Base-by-base conservation (phyloP, 2,329 filamentous ascomycete species). In the Chaetomiaceae sp. region DNA sequence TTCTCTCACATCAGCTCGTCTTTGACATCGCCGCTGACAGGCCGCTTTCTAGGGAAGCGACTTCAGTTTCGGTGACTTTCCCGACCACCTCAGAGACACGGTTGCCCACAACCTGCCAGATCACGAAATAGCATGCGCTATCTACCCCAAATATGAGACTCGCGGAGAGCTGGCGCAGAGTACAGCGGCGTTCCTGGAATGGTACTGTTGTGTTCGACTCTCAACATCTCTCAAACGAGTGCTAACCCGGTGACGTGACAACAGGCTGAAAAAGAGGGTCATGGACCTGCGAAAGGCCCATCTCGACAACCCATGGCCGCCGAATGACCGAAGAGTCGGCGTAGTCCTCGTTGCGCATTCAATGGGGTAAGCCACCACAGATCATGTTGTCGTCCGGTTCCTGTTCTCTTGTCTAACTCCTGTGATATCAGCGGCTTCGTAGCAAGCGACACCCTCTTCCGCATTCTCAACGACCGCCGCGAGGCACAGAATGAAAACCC, bases 271-370 rank as follows among this genome's bases (percentile, higher is more conserved):
- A 64, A 84, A 91, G 65, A 83, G 84, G 59, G 88, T 95, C 34
- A 90, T 92, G 67, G 87, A 91, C 44, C 74, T 92, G 15, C 70
- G 77, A 56, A 90, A 95, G 66, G 81, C 83, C 54, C 81, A 81
- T 29, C 82, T 85, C 56, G 76, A 79, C 22, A 89, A 83, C 1
- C 84, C 88, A 9, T 90, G 87, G 64, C 89, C 90, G 1, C 89
- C 88, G 1, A 79, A 88, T 42, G 87, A 95, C 61, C 84, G 87
- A n/a, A 84, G 85, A 0, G 88, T 95, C 8, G 85, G 85, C 54
- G 87, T 90, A 3, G 76, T 95, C 36, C 76, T 95, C 1, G 76
- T 94, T 23, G 90, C 90, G 1, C 91, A 96, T 68, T 91, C 87
- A 3, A 95, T 84, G 85, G 86, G 86, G 77, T 78, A 63, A 59